Evolutionary conservation across 345 rosid genomes (phyloP).

Genomic region (Murraya koenigii): DNA sequence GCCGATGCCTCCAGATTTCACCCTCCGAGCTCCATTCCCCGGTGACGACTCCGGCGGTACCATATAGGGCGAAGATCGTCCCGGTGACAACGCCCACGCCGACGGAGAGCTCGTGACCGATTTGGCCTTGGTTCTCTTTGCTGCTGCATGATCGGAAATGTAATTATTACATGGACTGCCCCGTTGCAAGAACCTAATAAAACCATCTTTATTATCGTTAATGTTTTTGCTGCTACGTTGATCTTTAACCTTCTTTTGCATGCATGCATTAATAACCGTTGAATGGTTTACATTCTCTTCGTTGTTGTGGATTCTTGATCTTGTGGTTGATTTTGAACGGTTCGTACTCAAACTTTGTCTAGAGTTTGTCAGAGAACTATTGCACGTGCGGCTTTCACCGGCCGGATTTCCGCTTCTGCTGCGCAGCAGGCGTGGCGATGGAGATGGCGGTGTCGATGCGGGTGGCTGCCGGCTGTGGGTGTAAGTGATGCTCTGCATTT

Average conservation of each 20-base stretch:
- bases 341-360: slow-evolving; percentile 17
- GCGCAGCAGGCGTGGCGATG: slow-evolving; percentile 28
- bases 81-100: slow-evolving; percentile 81
- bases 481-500: slow-evolving; percentile 19
- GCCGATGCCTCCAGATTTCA: slow-evolving; percentile 29
- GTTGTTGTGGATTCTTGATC: slow-evolving; percentile 13
- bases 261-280: background rate
- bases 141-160: background rate
- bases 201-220: slow-evolving; percentile 17
- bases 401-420: slow-evolving; percentile 42
- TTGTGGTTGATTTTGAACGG: slow-evolving; percentile 47
- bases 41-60: slow-evolving; percentile 30
- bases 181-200: slow-evolving; percentile 36
- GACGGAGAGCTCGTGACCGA: slow-evolving; percentile 45
- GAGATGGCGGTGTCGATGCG: background rate
- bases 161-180: slow-evolving; percentile 29
- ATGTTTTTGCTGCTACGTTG: too few species aligned
- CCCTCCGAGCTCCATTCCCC: slow-evolving; percentile 15
- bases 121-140: slow-evolving; percentile 23
- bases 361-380: background rate
- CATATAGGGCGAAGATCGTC: slow-evolving; percentile 37
- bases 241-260: slow-evolving; percentile 17
- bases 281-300: slow-evolving; percentile 13
- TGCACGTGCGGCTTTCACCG: slow-evolving; percentile 17
- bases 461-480: slow-evolving; percentile 17